Evolutionary conservation across 73 alveolate species (phyloP), one percentile per base, ranked within the genome.

Genomic region (Diophrys sp.): DNA sequence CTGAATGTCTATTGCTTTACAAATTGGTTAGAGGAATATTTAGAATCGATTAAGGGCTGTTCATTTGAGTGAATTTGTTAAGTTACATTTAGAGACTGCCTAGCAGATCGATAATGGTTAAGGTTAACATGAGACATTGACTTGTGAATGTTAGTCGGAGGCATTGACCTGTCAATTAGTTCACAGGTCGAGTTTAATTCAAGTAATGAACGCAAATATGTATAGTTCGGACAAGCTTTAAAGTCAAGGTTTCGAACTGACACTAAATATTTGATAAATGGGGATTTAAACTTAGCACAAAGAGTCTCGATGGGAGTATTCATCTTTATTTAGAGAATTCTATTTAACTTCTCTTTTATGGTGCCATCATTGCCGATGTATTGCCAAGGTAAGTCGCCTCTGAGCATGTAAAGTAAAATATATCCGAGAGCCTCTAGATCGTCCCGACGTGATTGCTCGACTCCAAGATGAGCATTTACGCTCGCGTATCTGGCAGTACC

Each of bases 221-320:
- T 92, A 88, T 96, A 96, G 86, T 96, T 93, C 5, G 99, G 99
- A 70, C 92, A 90, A 71, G 95, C 93, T 75, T 96, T 98, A 77
- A 95, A 96, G 33, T 89, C 96, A 53, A 96, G 75, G 71, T 84
- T 81, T 78, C 94, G 83, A 18, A 93, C 94, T 70, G 92, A 92
- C 28, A 87, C 76, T 27, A 96, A 76, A 77, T 90, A 88, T 27
- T 90, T 87, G 27, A 82, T 82, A 73, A 90, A 90, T 85, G 93
- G 97, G 24, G 79, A 69, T 26, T 97, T 97, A 34, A 87, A 80
- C 0, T 93, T 93, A 67, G 81, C 83, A 82, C 98, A 95, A 33
- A 95, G 80, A 70, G 81, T 74, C 25, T 73, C 87, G 0, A 90
- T 94, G 0, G 96, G 85, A 0, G 95, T 90, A 24, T 83, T 94